phyloP scores from a whole-genome alignment of 2,329 filamentous ascomycete species.

The Rhinocladiella mackenziei region DNA sequence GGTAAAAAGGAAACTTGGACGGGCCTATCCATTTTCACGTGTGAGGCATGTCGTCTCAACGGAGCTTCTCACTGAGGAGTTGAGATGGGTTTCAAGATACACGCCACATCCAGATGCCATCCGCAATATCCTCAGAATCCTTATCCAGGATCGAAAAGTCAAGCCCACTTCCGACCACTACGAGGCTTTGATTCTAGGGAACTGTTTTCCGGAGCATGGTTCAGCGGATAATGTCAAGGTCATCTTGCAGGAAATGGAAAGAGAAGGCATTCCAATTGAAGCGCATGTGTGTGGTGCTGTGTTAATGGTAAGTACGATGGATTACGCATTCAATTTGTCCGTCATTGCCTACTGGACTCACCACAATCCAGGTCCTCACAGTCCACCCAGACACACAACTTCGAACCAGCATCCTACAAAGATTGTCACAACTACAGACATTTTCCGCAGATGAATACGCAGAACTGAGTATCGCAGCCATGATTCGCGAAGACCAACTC shows the following conservation, averaged over 20 bases:
- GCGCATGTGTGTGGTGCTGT: slow-evolving; percentile 66
- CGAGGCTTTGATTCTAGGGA: slow-evolving; percentile 55
- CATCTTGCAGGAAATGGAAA: slow-evolving; percentile 70
- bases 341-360: slow-evolving; percentile 4
- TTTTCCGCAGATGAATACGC: slow-evolving; percentile 58
- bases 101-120: slow-evolving; percentile 13
- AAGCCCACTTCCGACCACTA: slow-evolving; percentile 51
- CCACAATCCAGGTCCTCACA: slow-evolving; percentile 56
- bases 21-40: not conserved
- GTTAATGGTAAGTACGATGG: slow-evolving; percentile 54
- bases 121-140: slow-evolving; percentile 34
- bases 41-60: slow-evolving; percentile 8
- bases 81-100: slow-evolving; percentile 18
- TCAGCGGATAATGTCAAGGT: slow-evolving; percentile 60
- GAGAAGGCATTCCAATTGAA: slow-evolving; percentile 59
- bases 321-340: not conserved
- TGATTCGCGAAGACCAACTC: slow-evolving; percentile 76
- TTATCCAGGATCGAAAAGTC: slow-evolving; percentile 38
- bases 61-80: slow-evolving; percentile 22
- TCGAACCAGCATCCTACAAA: slow-evolving; percentile 64
- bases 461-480: slow-evolving; percentile 65
- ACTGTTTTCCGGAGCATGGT: slow-evolving; percentile 2
- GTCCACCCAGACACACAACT: slow-evolving; percentile 83
- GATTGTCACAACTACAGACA: slow-evolving; percentile 65
- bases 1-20: not conserved